Base-by-base conservation (phyloP, 1,139 yeast species). In the Diutina ranongensis region DNA sequence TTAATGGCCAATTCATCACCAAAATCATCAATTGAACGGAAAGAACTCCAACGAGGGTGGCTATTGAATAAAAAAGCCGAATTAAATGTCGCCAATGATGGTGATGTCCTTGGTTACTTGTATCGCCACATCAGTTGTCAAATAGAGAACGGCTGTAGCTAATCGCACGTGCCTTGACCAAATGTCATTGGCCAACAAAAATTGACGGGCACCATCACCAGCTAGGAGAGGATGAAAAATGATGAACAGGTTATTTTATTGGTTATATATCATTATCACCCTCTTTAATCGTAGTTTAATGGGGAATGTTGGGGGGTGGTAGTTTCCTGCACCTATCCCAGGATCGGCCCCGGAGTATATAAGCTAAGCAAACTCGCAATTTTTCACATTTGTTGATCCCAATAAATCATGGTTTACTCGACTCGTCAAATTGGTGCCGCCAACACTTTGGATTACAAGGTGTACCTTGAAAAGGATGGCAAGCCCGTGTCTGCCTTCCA, bases 361-460 rank as follows among this genome's bases (percentile, higher is more conserved):
- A 35, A 13, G n/a, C 15, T 13, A 35, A 20, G 15, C 12, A 20
- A 22, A 28, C 28, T 15, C 42, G 42, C 42, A 25, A 38, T 25
- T 38, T 38, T 38, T 38, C 42, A 38, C 28, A 5, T 25, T 25
- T 25, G 28, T 15, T 15, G 25, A 22, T n/a, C n/a, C n/a, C n/a
- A n/a, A n/a, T n/a, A n/a, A n/a, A n/a, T n/a, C 20, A 38, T 41
- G 44, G 16, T 33, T 19, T 41, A 41, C 44, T 19, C 44, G 5
- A 41, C 44, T 19, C 44, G 44, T 32, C 36, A 41, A 31, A 41
- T 41, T 41, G 44, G 44, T 15, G 55, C 53, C 25, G 52, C 56
- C 70, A 19, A 87, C 83, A 83, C 96, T 55, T 75, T 86, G 57
- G 97, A 88, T 60, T 84, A 80, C 83, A 84, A 80, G 68, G 94